Conservation (phyloP, 2,329 filamentous ascomycete genomes). For the Beauveria pseudobassiana region DNA sequence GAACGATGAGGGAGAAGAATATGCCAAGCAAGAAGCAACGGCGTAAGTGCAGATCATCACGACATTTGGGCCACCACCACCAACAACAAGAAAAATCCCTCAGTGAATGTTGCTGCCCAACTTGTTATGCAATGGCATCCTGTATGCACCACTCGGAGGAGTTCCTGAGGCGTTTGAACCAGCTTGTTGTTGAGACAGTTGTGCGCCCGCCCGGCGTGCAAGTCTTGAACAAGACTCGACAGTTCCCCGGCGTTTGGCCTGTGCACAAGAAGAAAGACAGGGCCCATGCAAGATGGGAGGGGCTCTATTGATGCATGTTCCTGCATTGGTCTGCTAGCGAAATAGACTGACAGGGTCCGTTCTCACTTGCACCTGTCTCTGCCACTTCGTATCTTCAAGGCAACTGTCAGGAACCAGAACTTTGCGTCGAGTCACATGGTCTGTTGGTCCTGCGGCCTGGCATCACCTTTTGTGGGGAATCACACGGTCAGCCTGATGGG, state of each 20-base stretch:
- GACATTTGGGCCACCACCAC: not conserved
- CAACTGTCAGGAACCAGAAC: not conserved
- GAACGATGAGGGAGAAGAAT: not conserved
- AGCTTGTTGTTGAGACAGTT: too few relatives aligned
- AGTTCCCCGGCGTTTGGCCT: not conserved
- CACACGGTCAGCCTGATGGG: not conserved
- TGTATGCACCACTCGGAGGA: too few relatives aligned
- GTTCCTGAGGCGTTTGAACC: too few relatives aligned
- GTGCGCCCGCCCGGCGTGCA: too few relatives aligned
- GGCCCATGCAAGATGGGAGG: not conserved
- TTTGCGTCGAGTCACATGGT: slow-evolving; percentile 2
- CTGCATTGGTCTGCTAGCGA: not conserved
- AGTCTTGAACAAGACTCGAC: too few relatives aligned
- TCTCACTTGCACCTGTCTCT: not conserved
- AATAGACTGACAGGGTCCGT: too few relatives aligned
- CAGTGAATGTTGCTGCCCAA: not conserved
- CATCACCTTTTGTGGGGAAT: slow-evolving; percentile 3
- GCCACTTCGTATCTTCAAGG: not conserved
- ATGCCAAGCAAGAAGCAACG: not conserved
- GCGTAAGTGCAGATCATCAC: not conserved
- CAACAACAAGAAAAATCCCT: not conserved
- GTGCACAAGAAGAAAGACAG: not conserved
- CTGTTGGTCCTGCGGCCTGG: not conserved
- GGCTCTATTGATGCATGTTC: not conserved
- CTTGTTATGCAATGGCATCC: too few relatives aligned